phyloP scores from a whole-genome alignment of 2,329 filamentous ascomycete genomes.

The Amylocarpus encephaloides region DNA sequence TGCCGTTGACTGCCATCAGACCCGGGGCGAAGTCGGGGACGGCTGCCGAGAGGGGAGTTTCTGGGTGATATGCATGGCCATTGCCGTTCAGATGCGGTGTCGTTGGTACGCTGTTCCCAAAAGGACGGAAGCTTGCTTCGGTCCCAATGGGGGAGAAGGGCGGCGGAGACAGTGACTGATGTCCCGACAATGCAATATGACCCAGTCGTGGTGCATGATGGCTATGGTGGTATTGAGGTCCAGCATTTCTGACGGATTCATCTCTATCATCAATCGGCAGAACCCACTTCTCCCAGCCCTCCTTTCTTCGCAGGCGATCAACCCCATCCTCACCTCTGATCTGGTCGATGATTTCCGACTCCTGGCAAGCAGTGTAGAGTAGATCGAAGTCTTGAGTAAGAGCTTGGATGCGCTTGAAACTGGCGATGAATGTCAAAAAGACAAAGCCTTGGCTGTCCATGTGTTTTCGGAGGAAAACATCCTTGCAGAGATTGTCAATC shows the following conservation, averaged over 20 bases:
- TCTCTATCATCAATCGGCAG: conserved; percentile 66
- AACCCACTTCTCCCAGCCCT: conserved; percentile 77
- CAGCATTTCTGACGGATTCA: conserved; percentile 65
- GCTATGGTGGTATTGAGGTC: conserved; percentile 42
- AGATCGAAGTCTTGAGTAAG: conserved; percentile 67
- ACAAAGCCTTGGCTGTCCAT: conserved; percentile 98
- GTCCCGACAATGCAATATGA: conserved; percentile 22
- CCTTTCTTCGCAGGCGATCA: conserved; percentile 68
- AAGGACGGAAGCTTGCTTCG: conserved; percentile 23
- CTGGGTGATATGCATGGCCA: conserved; percentile 37
- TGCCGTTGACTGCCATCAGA: conserved; percentile 15
- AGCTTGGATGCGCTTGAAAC: conserved; percentile 78
- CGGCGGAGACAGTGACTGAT: conserved; percentile 26
- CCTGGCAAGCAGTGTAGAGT: conserved; percentile 67
- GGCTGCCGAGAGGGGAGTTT: conserved; percentile 53
- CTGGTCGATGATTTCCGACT: conserved; percentile 68
- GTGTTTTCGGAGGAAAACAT: conserved; percentile 76
- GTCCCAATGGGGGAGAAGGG: conserved; percentile 30
- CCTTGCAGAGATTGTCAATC: conserved; percentile 89
- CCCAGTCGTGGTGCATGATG: conserved; percentile 23
- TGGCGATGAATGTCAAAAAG: conserved; percentile 67
- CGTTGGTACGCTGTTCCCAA: conserved; percentile 17
- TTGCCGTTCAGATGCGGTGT: conserved; percentile 32
- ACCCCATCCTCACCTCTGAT: conserved; percentile 67
- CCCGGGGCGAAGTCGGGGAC: conserved; percentile 51